Conservation (phyloP, 148 eudicot species). For the Silene conica region DNA sequence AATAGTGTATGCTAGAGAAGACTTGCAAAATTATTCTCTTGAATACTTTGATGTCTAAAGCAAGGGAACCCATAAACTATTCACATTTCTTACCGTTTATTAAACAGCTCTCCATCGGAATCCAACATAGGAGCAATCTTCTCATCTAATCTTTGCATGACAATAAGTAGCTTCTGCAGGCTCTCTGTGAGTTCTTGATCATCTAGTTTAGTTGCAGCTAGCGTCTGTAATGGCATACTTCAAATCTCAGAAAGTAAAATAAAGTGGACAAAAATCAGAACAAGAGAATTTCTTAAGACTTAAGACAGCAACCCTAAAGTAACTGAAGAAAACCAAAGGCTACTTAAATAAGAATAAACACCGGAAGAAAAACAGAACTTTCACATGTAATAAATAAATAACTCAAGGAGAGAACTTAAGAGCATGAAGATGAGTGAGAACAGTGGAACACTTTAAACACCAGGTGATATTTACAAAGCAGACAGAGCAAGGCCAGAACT, state of each 20-base stretch:
- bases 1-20: background rate
- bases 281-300: background rate
- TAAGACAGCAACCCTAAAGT: background rate
- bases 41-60: background rate
- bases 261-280: background rate
- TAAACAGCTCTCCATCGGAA: slow-evolving; percentile 82
- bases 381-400: background rate
- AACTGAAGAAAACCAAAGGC: background rate
- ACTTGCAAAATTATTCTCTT: background rate
- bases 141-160: slow-evolving; percentile 85
- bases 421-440: background rate
- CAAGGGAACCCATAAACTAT: background rate
- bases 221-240: slow-evolving; percentile 44
- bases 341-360: background rate
- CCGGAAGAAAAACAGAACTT: background rate
- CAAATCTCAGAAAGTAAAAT: slow-evolving; percentile 6
- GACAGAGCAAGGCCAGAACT: background rate
- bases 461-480: background rate
- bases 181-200: slow-evolving; percentile 84
- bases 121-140: slow-evolving; percentile 92
- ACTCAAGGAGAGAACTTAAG: background rate
- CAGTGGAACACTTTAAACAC: background rate
- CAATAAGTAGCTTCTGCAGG: slow-evolving; percentile 86
- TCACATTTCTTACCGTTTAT: slow-evolving; percentile 50
- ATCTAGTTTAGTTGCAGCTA: slow-evolving; percentile 87